Evolutionary conservation across 495 filamentous ascomycete species (phyloP), one percentile per base, ranked within the genome.

Genomic region (Neurospora tetrasperma): DNA sequence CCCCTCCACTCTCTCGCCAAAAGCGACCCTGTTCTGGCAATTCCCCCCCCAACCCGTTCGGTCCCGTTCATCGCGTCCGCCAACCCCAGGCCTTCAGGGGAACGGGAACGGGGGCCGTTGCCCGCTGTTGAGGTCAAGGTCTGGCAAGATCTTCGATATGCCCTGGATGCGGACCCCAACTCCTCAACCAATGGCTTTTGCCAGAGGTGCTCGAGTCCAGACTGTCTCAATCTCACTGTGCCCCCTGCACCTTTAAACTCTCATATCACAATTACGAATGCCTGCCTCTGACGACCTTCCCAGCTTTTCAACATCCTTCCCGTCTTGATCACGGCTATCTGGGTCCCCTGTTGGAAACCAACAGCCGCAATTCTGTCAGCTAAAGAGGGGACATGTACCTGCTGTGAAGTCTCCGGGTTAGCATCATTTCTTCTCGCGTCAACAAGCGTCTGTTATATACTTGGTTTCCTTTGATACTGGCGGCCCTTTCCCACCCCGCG

Each of bases 241-340:
- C 71, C 41, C 62, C n/a, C 71, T 73, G 71, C 71, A 31, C 54
- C 54, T 66, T 66, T 35, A 35, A 66, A 66, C 54, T 59, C 46
- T 62, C 54, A 66, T 35, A 66, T 66, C 54, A 66, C 54, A 66
- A 18, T 14, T 62, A 68, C 48, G 38, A 62, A 27, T 40, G 54
- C 54, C 23, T 62, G 54, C 38, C 71, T 71, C 71, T 62, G 41
- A 35, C 20, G 18, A 70, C 42, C 70, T 71, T 74, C 73, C 48
- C 20, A 68, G 74, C 75, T 71, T 68, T 72, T 71, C 74, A 69
- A 76, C 75, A 76, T 72, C 71, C 12, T 18, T 66, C 54, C 23
- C 27, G 54, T 38, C 27, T 18, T 66, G 54, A 66, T 66, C 54
- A 66, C 27, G 54, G 14, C 54, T 10, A 66, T 18, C 27, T 66